These are phyloP conservation scores for Sclerotinia subarctica DNA, from an alignment of 2,329 filamentous ascomycete species.

Conservation along the genomic window DNA sequence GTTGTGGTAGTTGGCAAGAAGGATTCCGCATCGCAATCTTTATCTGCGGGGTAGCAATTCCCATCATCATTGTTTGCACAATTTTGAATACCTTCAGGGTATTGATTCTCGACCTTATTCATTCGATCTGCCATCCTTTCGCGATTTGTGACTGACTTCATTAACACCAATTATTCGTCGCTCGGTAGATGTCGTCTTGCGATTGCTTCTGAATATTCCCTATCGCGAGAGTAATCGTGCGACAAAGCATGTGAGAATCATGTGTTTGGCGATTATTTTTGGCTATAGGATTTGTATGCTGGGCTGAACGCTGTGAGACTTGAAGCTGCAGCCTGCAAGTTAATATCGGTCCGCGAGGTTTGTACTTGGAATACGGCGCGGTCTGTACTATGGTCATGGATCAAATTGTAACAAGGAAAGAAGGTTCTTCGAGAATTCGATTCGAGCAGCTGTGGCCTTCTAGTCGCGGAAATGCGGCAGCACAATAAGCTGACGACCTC, in stretches of 20 bases:
- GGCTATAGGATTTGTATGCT: not conserved
- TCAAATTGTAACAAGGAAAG: not conserved
- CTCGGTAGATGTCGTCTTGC: not conserved
- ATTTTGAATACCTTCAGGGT: not conserved
- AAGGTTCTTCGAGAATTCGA: not conserved
- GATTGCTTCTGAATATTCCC: not conserved
- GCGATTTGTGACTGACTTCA: not conserved
- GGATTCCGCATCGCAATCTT: slow-evolving; percentile 8
- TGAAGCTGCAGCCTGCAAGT: not conserved
- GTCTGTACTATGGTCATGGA: not conserved
- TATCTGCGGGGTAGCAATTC: slow-evolving; percentile 5
- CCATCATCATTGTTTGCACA: not conserved
- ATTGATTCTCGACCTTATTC: not conserved
- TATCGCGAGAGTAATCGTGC: slow-evolving; percentile 6
- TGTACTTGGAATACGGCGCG: not conserved
- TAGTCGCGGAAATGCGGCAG: not conserved
- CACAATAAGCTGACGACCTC: not conserved
- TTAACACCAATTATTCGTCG: not conserved
- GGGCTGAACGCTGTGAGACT: slow-evolving; percentile 6
- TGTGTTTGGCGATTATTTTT: not conserved
- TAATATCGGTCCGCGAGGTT: slow-evolving; percentile 4
- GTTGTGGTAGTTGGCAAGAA: slow-evolving; percentile 14
- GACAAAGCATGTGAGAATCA: not conserved
- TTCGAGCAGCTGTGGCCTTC: not conserved
- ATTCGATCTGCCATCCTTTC: not conserved